Base-by-base conservation (phyloP, 495 filamentous ascomycete species). In the Tuber borchii region DNA sequence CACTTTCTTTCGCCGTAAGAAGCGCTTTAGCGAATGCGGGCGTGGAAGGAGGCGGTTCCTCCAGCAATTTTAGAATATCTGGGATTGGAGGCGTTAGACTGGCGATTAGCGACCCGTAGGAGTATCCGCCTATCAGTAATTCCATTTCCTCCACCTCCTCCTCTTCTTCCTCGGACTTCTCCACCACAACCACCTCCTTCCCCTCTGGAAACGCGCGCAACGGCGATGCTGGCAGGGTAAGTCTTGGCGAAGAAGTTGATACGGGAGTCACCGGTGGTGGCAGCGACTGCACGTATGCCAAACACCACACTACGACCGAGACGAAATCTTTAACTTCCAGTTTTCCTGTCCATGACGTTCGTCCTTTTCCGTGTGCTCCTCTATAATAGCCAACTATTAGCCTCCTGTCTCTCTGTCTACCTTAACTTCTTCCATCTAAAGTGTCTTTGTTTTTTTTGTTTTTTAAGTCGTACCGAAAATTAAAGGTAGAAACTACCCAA, bases 41-140 rank as follows among this genome's bases (percentile, higher is more conserved):
- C 0, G 88, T 89, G 37, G 86, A 87, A n/a, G 84, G 79, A 12
- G 80, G 73, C 0, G 88, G 87, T 10, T 82, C 79, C 51, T 84
- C 80, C 77, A 97, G 93, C 7, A 88, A 83, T 0, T 87, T 78
- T 4, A 92, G 77, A 65, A 97, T 88, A 2, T 86, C 84, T 20
- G 86, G 82, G 39, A 91, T 83, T 17, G 86, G 82, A 3, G 93
- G 94, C 8, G 95, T 88, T 77, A 90, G 89, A 6, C 87, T 89
- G 17, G 92, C 89, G 65, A 98, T 89, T 76, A 97, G 86, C 8
- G 93, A 91, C 48, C 95, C 95, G 82, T 97, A 98, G 0, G 95
- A 97, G 83, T 98, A 98, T 61, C 95, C 95, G 2, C 88, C 91
- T 7, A 96, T 82, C 2, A 97, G 82, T 8, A 94, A 74, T 31